A percentile compares a stretch with the other conserved stretches of the same genome.
phyloP scores from a whole-genome alignment of 2,329 filamentous ascomycete species.

The Ophiocordyceps camponoti-floridani region DNA sequence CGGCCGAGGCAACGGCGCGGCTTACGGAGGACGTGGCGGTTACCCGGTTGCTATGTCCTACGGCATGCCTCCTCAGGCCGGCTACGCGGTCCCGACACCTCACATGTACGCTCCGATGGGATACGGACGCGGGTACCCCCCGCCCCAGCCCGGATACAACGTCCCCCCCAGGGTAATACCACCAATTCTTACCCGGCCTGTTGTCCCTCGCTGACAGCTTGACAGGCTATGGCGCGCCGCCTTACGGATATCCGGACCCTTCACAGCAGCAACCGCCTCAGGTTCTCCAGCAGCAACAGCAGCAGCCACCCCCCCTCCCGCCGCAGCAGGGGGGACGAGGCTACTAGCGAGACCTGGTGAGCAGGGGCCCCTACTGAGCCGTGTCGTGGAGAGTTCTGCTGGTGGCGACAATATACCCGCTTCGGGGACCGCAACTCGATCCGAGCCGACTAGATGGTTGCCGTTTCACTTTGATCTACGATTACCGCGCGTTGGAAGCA shows the following conservation, averaged over 20 bases:
- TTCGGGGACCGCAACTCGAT: neutral
- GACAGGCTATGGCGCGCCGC: constrained; percentile 18
- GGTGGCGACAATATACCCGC: neutral
- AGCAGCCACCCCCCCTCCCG: constrained; percentile 4
- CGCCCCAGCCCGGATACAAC: constrained; percentile 16
- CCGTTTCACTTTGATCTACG: neutral
- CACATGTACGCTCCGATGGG: constrained; percentile 18
- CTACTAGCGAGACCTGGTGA: constrained; percentile 4
- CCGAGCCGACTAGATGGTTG: neutral
- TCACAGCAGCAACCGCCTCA: constrained; percentile 6
- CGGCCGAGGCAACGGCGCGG: constrained; percentile 17
- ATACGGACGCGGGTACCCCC: constrained; percentile 21
- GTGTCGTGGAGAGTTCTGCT: neutral
- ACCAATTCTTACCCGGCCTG: neutral
- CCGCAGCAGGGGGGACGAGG: constrained; percentile 8
- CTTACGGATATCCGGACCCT: constrained; percentile 23
- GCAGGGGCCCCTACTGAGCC: neutral
- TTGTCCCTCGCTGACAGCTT: constrained; percentile 2
- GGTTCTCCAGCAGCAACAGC: constrained; percentile 3
- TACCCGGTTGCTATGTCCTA: constrained; percentile 24
- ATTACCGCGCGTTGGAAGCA: constrained; percentile 1
- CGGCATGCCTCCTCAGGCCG: constrained; percentile 17
- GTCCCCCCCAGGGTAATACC: constrained; percentile 22
- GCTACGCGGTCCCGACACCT: constrained; percentile 14
- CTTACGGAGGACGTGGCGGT: constrained; percentile 25